Evolutionary conservation across 768 basidiomycete species (phyloP).

Genomic region (Calocybe indica): DNA sequence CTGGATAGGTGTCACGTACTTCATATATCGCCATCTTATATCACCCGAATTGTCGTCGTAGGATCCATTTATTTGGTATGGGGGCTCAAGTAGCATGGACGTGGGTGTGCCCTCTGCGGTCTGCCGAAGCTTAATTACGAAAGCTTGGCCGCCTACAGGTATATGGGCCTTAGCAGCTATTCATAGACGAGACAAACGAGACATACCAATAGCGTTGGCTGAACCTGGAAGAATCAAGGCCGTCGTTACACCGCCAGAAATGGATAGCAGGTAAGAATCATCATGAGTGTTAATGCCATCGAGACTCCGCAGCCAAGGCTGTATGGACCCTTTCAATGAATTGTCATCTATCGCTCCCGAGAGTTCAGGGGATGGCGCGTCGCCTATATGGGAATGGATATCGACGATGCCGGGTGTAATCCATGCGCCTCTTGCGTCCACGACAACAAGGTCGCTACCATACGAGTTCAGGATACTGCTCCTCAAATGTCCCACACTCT

Average conservation of each 20-base stretch:
- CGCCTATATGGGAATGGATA: constrained; percentile 64
- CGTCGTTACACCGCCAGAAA: constrained; percentile 78
- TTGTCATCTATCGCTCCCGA: constrained; percentile 51
- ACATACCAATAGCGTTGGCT: constrained; percentile 53
- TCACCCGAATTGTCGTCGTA: constrained; percentile 37
- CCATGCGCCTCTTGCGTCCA: constrained; percentile 70
- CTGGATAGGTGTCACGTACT: constrained; percentile 31
- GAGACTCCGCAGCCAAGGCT: constrained; percentile 64
- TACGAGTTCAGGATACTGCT: constrained; percentile 18
- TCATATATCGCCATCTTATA: constrained; percentile 72
- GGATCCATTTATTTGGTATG: constrained; percentile 52
- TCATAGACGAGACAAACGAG: not conserved
- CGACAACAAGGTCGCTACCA: constrained; percentile 34
- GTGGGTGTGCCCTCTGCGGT: constrained; percentile 66
- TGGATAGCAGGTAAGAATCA: constrained; percentile 59
- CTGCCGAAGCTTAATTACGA: constrained; percentile 71
- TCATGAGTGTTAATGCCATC: constrained; percentile 84
- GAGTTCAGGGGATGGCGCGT: constrained; percentile 43
- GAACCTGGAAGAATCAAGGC: constrained; percentile 74
- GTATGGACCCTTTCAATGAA: constrained; percentile 39
- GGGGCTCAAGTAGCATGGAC: constrained; percentile 73
- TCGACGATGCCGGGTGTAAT: constrained; percentile 74
- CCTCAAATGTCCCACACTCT: constrained; percentile 46
- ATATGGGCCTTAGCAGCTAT: not conserved
- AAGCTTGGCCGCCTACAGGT: constrained; percentile 61